Evolutionary conservation across 805 yeast species (phyloP), one percentile per base, ranked within the genome.

Genomic region (Candida chilensis): DNA sequence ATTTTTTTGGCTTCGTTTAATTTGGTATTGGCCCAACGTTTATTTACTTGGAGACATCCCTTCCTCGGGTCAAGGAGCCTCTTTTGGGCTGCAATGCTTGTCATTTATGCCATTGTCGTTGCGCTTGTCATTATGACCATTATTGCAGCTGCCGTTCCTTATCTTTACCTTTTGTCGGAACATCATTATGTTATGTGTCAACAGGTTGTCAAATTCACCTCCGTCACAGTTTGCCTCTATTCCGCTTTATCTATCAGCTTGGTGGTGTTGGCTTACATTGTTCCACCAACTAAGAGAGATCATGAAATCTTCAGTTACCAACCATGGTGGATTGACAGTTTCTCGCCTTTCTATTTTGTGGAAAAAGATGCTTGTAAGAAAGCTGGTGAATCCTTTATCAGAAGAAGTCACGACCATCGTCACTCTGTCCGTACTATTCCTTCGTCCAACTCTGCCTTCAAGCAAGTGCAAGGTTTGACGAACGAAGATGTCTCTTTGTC

Each of bases 1-100:
- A 69, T 77, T n/a, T 45, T 74, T 17, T 46, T 80, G 27, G 71
- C 74, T 19, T 65, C 79, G 3, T 61, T 74, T 43, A 77, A 76
- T 45, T 60, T 78, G 49, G 67, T 78, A 15, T 53, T 81, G 31
- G 84, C 84, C 4, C 87, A 79, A 48, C 68, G 90, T 47, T 57
- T 80, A 15, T 78, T 78, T 52, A 77, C 85, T 5, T 78, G 86
- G 83, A 62, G 78, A 48, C 88, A 81, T 46, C 88, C 90, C 5
- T 75, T 71, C 30, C 66, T 75, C 8, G 88, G 87, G 24, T 63
- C 72, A 14, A 49, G 67, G 26, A 56, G 50, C 33, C 35, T 57
- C 20, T 73, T 80, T 42, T 71, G 77, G 71, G 36, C 36, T 20
- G 30, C 54, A 17, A 71, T 80, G 78, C 45, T 64, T 27, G 25